Evolutionary conservation across 129 eudicot species (phyloP), one percentile per base, ranked within the genome.

Genomic region (Flaveria ramosissima): DNA sequence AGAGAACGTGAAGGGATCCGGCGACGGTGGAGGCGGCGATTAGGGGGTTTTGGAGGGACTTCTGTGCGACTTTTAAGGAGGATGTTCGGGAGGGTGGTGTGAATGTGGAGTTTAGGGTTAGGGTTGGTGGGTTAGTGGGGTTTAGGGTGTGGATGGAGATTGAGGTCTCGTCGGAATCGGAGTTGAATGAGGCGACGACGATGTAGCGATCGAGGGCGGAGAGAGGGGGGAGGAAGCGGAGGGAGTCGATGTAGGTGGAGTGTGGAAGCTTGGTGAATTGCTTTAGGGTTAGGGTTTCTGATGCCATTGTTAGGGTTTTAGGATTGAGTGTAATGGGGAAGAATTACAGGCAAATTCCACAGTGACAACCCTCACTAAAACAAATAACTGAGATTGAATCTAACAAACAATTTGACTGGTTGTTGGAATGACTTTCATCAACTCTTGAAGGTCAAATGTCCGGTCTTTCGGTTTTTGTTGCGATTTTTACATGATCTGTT

Each of bases 181-280:
- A 81, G 80, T 88, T 83, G 84, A 81, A 84, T 53, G 89, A 52
- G 36, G 97, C 86, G 64, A 85, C 78, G 78, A 87, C 75, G 78
- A 87, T 20, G 92, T 70, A 78, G 51, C 92, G 93, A 75, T 81
- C 79, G 74, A 89, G 68, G 71, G 92, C 85, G 81, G 95, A 82
- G 76, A 83, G 77, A 3, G 89, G 92, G 0, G 98, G 97, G 1
- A 93, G 89, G 85, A 89, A 93, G 4, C 97, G 96, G 65, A 93
- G 88, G 27, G 89, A 84, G 84, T 90, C 97, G 46, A 93, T 83
- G 96, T 88, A 93, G n/a, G 80, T 79, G 69, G 91, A 71, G 69
- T 86, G 96, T 1, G 91, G 96, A 53, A 90, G 79, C 24, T 80
- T 80, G 88, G 85, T 92, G 77, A 90, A 76, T 84, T 92, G 91